A percentile compares a stretch with the other conserved stretches of the same genome.
These are phyloP conservation scores for Piper longum DNA, from an alignment of 164 flowering plant species.

Conservation along the genomic window DNA sequence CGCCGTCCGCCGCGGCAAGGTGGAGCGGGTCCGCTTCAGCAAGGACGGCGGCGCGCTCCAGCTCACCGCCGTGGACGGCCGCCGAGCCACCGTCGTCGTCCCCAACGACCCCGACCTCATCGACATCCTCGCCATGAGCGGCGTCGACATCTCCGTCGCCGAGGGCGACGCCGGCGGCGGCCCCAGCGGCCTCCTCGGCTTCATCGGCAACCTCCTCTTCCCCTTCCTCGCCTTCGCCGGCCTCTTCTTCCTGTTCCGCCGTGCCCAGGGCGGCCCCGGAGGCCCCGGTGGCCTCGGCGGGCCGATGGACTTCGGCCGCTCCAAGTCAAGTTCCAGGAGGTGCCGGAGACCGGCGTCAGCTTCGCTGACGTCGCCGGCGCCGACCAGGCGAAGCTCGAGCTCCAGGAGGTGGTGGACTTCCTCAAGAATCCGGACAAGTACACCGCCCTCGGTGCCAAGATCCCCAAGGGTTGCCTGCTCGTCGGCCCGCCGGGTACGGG, in stretches of 20 bases:
- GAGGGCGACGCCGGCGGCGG: conserved; percentile 93
- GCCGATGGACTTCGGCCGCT: conserved; percentile 88
- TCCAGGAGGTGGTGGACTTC: conserved; percentile 93
- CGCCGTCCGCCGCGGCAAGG: conserved; percentile 91
- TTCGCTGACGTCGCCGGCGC: conserved; percentile 94
- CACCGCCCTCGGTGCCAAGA: conserved; percentile 84
- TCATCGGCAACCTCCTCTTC: conserved; percentile 72
- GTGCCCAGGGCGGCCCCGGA: conserved; percentile 86
- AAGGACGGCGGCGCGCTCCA: conserved; percentile 82
- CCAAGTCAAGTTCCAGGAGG: conserved; percentile 91
- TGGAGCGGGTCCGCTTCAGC: conserved; percentile 83
- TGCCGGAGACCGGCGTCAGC: conserved; percentile 80
- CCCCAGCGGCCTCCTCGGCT: conserved; percentile 54
- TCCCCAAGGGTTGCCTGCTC: conserved; percentile 90
- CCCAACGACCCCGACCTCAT: conserved; percentile 91
- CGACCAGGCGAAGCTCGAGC: conserved; percentile 84
- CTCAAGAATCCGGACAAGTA: conserved; percentile 90
- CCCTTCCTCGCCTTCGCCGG: conserved; percentile 82
- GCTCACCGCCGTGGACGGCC: conserved; percentile 83
- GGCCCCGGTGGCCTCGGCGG: conserved; percentile 98
- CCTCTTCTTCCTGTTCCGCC: conserved; percentile 66
- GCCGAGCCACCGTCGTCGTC: conserved; percentile 66
- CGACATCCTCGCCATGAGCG: conserved; percentile 94
- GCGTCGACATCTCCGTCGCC: conserved; percentile 89
- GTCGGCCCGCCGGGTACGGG: conserved; percentile 98